These are phyloP conservation scores for Digitaria exilis DNA, from an alignment of 202 grass and related monocot genomes.

Conservation along the genomic window DNA sequence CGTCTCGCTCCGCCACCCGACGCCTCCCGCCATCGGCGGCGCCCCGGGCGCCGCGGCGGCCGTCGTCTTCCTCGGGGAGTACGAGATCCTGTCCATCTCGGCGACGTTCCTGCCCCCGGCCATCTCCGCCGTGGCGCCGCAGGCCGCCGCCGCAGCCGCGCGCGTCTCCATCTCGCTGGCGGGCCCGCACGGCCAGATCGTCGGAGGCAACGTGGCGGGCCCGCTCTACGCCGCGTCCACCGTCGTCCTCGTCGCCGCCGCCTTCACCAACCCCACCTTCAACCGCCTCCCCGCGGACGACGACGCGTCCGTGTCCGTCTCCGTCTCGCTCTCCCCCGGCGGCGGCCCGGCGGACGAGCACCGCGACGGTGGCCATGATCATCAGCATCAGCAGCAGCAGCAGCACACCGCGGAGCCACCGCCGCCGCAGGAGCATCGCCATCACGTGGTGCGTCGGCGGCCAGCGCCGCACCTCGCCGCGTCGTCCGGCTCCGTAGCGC, in stretches of 20 bases:
- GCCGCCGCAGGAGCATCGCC: constrained; percentile 35
- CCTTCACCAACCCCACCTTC: constrained; percentile 88
- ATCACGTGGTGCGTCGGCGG: constrained; percentile 31
- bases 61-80: constrained; percentile 67
- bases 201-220: constrained; percentile 69
- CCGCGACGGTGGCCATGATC: constrained; percentile 23
- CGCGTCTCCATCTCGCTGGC: constrained; percentile 80
- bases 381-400: constrained; percentile 26
- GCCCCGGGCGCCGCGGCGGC: neutral
- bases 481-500: constrained; percentile 8
- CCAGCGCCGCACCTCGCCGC: constrained; percentile 36
- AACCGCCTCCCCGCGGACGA: constrained; percentile 78
- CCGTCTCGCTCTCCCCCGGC: constrained; percentile 57
- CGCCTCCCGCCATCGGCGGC: neutral
- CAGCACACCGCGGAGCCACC: neutral
- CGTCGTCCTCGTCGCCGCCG: constrained; percentile 71
- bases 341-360: constrained; percentile 42
- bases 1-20: constrained; percentile 71
- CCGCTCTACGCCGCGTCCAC: constrained; percentile 65
- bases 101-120: constrained; percentile 75
- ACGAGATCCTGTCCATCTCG: constrained; percentile 87
- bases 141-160: constrained; percentile 31
- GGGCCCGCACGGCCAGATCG: constrained; percentile 81
- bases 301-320: constrained; percentile 56
- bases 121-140: constrained; percentile 57